Evolutionary conservation across 352 stramenopile genomes (phyloP), one percentile per base, ranked within the genome.

Genomic region (Pythium scleroteichum): DNA sequence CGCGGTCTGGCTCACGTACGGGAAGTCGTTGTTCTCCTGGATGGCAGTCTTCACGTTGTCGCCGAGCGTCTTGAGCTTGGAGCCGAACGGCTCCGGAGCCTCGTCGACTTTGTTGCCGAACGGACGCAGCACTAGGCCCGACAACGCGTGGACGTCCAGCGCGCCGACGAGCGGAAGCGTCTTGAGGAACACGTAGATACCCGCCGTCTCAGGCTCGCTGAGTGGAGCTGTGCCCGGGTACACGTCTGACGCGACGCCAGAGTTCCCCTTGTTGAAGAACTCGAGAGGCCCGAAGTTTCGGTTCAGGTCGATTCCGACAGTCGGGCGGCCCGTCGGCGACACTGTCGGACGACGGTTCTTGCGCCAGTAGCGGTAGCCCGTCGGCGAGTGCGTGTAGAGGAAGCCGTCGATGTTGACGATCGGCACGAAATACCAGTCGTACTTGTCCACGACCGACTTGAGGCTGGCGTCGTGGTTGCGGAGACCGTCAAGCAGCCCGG

Each of bases 361-460:
- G 26, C 68, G 68, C 48, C 68, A 71, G 17, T 61, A 53, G 32
- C 68, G 68, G 40, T 73, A 64, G 3, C 59, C 58, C 8, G 13
- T 44, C 22, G 10, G 23, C 24, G 57, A 53, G 35, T 58, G 58
- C 46, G 62, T 74, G 40, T 35, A 58, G 2, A 54, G n/a, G 33
- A 53, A 73, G 12, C 68, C 68, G 33, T 76, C 68, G 17, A 73
- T 26, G 50, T 76, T 76, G 38, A 68, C 46, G 45, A 76, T 73
- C 13, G 68, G 68, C 23, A 73, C 68, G 53, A 76, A 71, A 42
- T 73, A 69, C 59, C 60, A 76, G 44, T 71, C 62, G 53, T 70
- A 69, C 48, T 71, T 53, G 27, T 67, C 62, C 16, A 71, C 14
- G 2, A 71, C 24, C 38, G 60, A 22, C 39, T 14, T 26, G 19